Evolutionary conservation across 768 basidiomycete species (phyloP).

Genomic region (Leccinum aurantiacum): DNA sequence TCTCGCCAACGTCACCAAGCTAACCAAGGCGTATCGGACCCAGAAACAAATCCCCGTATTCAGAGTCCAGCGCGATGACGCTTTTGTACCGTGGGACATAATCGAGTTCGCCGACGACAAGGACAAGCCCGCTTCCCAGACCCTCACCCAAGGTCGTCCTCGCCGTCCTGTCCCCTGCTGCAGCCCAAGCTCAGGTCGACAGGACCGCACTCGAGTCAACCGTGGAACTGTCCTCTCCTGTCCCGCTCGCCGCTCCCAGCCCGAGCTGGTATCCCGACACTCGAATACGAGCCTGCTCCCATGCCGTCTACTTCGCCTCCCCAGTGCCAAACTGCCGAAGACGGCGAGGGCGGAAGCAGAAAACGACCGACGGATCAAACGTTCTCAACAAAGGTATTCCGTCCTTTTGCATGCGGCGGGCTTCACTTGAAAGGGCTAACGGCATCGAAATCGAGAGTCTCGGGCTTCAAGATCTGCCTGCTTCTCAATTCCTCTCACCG

Average conservation of each 20-base stretch:
- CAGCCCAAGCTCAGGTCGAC: conserved; percentile 29
- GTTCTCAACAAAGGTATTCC: conserved; percentile 13
- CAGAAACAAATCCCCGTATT: conserved; percentile 77
- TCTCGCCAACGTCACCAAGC: conserved; percentile 30
- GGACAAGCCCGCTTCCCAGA: conserved; percentile 23
- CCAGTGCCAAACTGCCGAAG: conserved; percentile 27
- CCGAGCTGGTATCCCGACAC: conserved; percentile 54
- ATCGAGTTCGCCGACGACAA: conserved; percentile 47
- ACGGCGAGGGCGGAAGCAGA: conserved; percentile 35
- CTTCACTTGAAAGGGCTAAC: background rate
- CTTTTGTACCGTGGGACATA: conserved; percentile 79
- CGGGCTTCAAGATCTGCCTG: conserved; percentile 21
- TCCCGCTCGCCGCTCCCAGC: conserved; percentile 64
- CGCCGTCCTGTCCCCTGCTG: conserved; percentile 49
- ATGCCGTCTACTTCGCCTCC: conserved; percentile 13
- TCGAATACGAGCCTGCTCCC: conserved; percentile 48
- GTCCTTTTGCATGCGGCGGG: background rate
- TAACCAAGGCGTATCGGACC: too few relatives aligned
- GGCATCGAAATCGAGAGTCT: conserved; percentile 13
- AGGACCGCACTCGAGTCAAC: conserved; percentile 15
- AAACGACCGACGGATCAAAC: conserved; percentile 21
- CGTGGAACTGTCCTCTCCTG: conserved; percentile 45
- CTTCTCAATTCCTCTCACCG: conserved; percentile 15
- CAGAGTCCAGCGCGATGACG: conserved; percentile 80
- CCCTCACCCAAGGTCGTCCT: conserved; percentile 54